phyloP scores from a whole-genome alignment of 495 filamentous ascomycete genomes.

The Acidiella bohemica region DNA sequence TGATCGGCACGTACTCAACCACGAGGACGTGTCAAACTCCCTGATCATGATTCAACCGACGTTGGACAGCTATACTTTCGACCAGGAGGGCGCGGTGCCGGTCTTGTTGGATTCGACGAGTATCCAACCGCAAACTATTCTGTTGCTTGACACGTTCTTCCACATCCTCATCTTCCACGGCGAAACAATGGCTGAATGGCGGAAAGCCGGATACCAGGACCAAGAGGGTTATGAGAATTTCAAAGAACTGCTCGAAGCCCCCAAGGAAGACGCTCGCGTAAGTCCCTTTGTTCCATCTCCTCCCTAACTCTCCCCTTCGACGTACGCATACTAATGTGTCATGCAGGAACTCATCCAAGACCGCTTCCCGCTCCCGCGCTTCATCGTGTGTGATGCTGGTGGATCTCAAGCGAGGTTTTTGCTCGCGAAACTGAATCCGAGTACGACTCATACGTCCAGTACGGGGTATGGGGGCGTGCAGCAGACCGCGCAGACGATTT shows the following conservation, averaged over 20 bases:
- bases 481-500: slow-evolving; percentile 93
- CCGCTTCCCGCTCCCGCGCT: slow-evolving; percentile 92
- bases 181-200: slow-evolving; percentile 95
- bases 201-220: slow-evolving; percentile 95
- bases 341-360: slow-evolving; percentile 92
- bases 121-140: slow-evolving; percentile 86
- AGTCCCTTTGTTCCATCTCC: slow-evolving; percentile 23
- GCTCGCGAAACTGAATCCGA: slow-evolving; percentile 94
- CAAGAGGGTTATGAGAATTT: slow-evolving; percentile 99
- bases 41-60: slow-evolving; percentile 99
- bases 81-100: slow-evolving; percentile 78
- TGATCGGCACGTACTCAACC: slow-evolving; percentile 91
- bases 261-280: slow-evolving; percentile 96
- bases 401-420: slow-evolving; percentile 97
- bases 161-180: slow-evolving; percentile 99
- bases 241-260: slow-evolving; percentile 70
- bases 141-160: slow-evolving; percentile 97
- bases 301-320: background rate
- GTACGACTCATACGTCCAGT: slow-evolving; percentile 81
- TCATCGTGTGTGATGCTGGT: slow-evolving; percentile 97
- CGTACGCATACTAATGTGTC: too few relatives aligned
- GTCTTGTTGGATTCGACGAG: slow-evolving; percentile 92
- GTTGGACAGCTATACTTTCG: slow-evolving; percentile 91
- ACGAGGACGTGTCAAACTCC: slow-evolving; percentile 94
- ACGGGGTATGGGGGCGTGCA: slow-evolving; percentile 66